Evolutionary conservation across 2,329 filamentous ascomycete species (phyloP).

Genomic region (Aspergillus texensis): DNA sequence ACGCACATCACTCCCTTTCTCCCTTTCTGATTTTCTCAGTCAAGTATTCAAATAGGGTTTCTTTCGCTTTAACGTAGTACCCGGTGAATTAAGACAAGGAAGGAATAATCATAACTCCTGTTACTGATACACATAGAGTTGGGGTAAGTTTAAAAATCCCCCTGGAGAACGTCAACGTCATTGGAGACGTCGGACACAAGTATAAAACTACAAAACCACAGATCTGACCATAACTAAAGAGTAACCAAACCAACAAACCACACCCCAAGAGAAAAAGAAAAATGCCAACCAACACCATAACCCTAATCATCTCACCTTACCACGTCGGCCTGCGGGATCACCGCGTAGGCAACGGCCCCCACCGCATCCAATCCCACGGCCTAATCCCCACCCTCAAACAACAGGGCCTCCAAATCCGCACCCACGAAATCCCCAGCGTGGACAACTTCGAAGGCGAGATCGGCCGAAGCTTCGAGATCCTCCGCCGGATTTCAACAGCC

Average conservation of each 20-base stretch:
- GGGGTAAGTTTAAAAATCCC: background rate
- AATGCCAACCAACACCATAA: slow-evolving; percentile 23
- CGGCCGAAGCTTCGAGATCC: slow-evolving; percentile 42
- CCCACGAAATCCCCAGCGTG: slow-evolving; percentile 32
- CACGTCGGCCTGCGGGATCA: slow-evolving; percentile 42
- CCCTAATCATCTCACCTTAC: slow-evolving; percentile 45
- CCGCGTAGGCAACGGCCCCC: slow-evolving; percentile 43
- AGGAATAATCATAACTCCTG: no score
- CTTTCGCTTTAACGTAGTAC: background rate
- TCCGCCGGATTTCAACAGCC: slow-evolving; percentile 39
- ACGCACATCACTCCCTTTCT: background rate
- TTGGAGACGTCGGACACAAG: background rate
- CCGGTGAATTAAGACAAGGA: no score
- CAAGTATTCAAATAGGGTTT: background rate
- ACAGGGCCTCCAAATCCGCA: slow-evolving; percentile 26
- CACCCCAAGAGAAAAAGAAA: background rate
- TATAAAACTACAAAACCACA: background rate
- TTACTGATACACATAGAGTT: background rate
- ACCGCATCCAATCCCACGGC: slow-evolving; percentile 33
- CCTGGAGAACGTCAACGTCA: background rate
- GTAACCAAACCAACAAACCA: background rate
- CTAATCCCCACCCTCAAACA: slow-evolving; percentile 30
- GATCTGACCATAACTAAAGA: background rate
- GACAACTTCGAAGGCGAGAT: slow-evolving; percentile 46
- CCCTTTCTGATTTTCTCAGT: background rate